Conservation (phyloP, 805 yeast genomes). For the Nakazawaea sp. region DNA sequence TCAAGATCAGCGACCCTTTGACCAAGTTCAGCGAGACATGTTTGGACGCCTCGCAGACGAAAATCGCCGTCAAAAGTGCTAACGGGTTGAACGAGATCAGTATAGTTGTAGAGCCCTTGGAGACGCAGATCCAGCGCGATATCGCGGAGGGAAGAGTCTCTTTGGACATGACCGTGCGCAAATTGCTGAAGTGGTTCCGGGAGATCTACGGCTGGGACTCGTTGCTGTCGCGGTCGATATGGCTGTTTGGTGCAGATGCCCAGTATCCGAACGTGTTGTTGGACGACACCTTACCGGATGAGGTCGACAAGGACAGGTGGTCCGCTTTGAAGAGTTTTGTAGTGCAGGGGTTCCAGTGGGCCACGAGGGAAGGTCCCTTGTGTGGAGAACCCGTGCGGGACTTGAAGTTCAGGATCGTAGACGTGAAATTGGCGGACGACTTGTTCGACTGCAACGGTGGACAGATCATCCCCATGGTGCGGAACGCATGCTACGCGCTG, state of each 20-base stretch:
- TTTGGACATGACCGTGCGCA: slow-evolving; percentile 18
- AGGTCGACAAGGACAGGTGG: slow-evolving; percentile 51
- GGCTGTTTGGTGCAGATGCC: slow-evolving; percentile 66
- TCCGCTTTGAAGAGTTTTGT: slow-evolving; percentile 44
- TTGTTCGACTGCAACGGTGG: slow-evolving; percentile 46
- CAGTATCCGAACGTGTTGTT: slow-evolving; percentile 41
- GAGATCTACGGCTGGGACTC: slow-evolving; percentile 73
- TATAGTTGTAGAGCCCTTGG: slow-evolving; percentile 71
- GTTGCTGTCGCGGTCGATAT: slow-evolving; percentile 71
- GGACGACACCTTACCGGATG: slow-evolving; percentile 73
- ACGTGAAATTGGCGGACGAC: slow-evolving; percentile 43
- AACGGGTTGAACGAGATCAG: slow-evolving; percentile 54
- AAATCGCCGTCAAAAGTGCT: slow-evolving; percentile 53
- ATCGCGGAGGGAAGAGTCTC: slow-evolving; percentile 43
- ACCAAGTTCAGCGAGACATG: slow-evolving; percentile 77
- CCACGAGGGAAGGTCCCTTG: slow-evolving; percentile 82
- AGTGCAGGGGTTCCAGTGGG: slow-evolving; percentile 79
- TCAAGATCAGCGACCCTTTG: slow-evolving; percentile 81
- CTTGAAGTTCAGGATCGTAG: slow-evolving; percentile 65
- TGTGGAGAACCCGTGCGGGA: slow-evolving; percentile 76
- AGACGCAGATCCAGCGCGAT: slow-evolving; percentile 44
- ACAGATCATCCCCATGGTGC: slow-evolving; percentile 74
- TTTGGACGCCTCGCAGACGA: slow-evolving; percentile 54
- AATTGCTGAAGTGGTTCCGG: slow-evolving; percentile 48
- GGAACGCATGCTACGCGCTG: slow-evolving; percentile 82